A percentile compares a stretch with the other conserved stretches of the same genome.
Evolutionary conservation across 306 rosid species (phyloP).

Genomic region (Ochetophila trinervis): DNA sequence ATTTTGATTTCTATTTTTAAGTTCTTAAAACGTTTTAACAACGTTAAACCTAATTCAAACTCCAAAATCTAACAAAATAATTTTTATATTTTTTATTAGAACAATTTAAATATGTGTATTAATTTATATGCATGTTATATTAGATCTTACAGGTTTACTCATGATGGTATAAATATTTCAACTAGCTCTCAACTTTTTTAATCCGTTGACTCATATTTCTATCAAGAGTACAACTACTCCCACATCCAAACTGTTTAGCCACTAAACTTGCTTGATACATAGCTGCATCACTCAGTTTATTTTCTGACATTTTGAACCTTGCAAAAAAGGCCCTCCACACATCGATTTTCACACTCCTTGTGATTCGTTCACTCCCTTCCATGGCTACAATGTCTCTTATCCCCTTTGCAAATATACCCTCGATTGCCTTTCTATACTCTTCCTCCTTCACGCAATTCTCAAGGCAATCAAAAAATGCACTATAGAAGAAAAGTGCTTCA

Average conservation of each 20-base stretch:
- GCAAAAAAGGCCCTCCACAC: conserved; percentile 81
- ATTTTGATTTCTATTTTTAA: too few relatives aligned
- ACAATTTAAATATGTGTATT: too few relatives aligned
- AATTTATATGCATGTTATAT: too few relatives aligned
- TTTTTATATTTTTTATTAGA: too few relatives aligned
- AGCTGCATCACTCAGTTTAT: conserved; percentile 51
- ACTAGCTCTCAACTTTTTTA: too few relatives aligned
- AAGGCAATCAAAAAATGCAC: conserved; percentile 52
- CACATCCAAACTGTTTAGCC: conserved; percentile 33
- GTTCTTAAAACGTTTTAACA: too few relatives aligned
- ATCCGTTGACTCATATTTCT: too few relatives aligned
- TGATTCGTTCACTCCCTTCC: conserved; percentile 53
- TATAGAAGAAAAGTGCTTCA: conserved; percentile 50
- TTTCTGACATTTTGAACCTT: conserved; percentile 57
- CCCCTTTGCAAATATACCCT: conserved; percentile 36
- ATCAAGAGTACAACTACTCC: conserved; percentile 45
- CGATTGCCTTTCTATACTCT: conserved; percentile 29
- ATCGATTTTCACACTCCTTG: conserved; percentile 52
- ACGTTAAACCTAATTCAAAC: too few relatives aligned
- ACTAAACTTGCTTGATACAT: conserved; percentile 57
- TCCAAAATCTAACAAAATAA: too few relatives aligned
- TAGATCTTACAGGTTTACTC: too few relatives aligned
- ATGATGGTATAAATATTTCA: too few relatives aligned
- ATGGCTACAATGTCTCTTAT: conserved; percentile 49
- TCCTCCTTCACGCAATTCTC: conserved; percentile 44